phyloP scores from a whole-genome alignment of 805 yeast species.

The Peterozyma xylosa region DNA sequence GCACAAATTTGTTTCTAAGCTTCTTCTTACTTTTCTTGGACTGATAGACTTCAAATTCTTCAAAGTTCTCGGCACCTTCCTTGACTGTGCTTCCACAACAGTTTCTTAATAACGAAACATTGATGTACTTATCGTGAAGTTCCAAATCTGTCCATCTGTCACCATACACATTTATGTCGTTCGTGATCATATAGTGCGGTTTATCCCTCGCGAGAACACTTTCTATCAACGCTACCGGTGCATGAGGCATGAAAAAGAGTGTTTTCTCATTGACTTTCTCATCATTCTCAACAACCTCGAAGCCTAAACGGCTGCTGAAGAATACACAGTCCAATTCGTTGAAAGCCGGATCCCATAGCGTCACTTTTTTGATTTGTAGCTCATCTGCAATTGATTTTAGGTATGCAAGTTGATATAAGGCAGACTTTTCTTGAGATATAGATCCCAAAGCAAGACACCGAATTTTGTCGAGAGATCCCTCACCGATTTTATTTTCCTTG shows the following conservation, averaged over 20 bases:
- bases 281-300: slow-evolving; percentile 7
- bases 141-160: slow-evolving; percentile 18
- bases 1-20: slow-evolving; percentile 13
- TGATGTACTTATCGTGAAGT: slow-evolving; percentile 19
- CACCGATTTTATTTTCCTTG: too few species aligned
- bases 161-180: slow-evolving; percentile 21
- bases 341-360: slow-evolving; percentile 25
- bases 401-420: slow-evolving; percentile 21
- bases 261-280: neutral
- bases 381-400: slow-evolving; percentile 11
- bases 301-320: slow-evolving; percentile 10
- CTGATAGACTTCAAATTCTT: neutral
- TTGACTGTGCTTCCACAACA: neutral
- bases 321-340: slow-evolving; percentile 14
- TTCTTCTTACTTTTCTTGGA: slow-evolving; percentile 4
- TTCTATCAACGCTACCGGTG: slow-evolving; percentile 23
- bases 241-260: slow-evolving; percentile 23
- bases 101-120: slow-evolving; percentile 13
- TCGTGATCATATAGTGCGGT: slow-evolving; percentile 21
- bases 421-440: slow-evolving; percentile 13
- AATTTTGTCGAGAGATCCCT: neutral
- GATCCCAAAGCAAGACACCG: slow-evolving; percentile 24
- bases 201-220: slow-evolving; percentile 10
- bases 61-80: neutral
- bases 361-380: slow-evolving; percentile 10